phyloP scores from a whole-genome alignment of 2,329 filamentous ascomycete genomes.

The Periconia digitata region DNA sequence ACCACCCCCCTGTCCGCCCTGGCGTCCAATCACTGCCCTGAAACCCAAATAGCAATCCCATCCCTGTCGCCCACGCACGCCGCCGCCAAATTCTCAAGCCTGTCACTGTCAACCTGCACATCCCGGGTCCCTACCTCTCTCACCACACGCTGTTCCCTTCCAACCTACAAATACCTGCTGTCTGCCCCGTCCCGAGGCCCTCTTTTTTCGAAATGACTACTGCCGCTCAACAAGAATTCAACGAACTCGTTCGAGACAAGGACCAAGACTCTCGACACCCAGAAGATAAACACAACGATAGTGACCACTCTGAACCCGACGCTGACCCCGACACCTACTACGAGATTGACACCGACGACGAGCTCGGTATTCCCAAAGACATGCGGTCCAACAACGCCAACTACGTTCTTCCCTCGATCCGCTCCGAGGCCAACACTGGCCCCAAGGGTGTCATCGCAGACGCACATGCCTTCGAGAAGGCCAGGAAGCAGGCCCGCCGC shows the following conservation, averaged over 20 bases:
- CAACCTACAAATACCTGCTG: conserved; percentile 27
- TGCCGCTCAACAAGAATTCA: conserved; percentile 55
- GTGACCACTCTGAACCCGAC: conserved; percentile 60
- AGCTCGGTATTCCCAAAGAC: conserved; percentile 48
- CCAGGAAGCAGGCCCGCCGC: conserved; percentile 45
- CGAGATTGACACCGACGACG: conserved; percentile 58
- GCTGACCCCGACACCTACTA: conserved; percentile 56
- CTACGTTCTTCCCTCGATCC: conserved; percentile 60
- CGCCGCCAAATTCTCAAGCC: not conserved
- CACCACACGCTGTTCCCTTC: conserved; percentile 1
- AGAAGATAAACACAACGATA: conserved; percentile 58
- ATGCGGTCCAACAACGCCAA: conserved; percentile 54
- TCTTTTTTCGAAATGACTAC: conserved; percentile 44
- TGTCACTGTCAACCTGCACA: conserved; percentile 14
- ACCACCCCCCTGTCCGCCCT: no score
- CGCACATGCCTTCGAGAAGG: conserved; percentile 73
- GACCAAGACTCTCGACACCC: conserved; percentile 47
- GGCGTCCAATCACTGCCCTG: conserved; percentile 22
- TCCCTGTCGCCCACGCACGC: conserved; percentile 8
- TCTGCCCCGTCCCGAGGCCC: conserved; percentile 11
- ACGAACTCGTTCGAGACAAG: conserved; percentile 53
- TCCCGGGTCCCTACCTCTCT: conserved; percentile 8
- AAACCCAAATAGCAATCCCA: conserved; percentile 11
- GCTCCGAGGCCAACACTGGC: conserved; percentile 72
- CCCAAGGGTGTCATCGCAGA: conserved; percentile 88